These are phyloP conservation scores for Colletotrichum caudatum DNA, from an alignment of 2,329 filamentous ascomycete species.

Conservation along the genomic window DNA sequence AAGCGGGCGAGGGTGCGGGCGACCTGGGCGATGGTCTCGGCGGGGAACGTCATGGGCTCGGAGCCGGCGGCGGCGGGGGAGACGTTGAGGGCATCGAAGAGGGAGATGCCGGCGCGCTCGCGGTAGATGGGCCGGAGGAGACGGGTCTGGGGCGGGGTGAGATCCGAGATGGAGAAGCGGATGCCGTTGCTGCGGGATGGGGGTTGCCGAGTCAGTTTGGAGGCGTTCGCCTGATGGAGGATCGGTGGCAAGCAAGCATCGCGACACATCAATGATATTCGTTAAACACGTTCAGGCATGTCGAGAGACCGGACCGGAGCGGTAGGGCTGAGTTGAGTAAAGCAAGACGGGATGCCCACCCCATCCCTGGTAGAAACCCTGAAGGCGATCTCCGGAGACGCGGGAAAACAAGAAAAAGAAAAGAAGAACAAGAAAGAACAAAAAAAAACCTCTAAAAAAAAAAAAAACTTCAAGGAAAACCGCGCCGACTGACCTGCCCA, in stretches of 20 bases:
- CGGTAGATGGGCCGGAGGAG: conserved; percentile 83
- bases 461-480: not conserved
- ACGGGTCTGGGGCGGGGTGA: conserved; percentile 77
- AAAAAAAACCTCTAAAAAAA: not conserved
- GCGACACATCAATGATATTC: not conserved
- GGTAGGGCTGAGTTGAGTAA: not conserved
- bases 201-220: conserved; percentile 19
- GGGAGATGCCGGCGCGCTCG: conserved; percentile 82
- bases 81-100: conserved; percentile 83
- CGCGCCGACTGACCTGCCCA: conserved; percentile 64
- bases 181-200: conserved; percentile 82
- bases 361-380: not conserved
- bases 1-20: conserved; percentile 77
- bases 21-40: conserved; percentile 73
- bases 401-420: not conserved
- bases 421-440: not conserved
- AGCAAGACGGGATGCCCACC: not conserved
- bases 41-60: conserved; percentile 57
- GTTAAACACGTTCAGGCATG: not conserved
- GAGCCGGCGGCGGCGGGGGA: conserved; percentile 48
- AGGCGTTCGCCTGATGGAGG: not conserved
- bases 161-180: conserved; percentile 88
- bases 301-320: not conserved
- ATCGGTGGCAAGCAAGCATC: not conserved
- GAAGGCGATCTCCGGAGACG: conserved; percentile 1